Evolutionary conservation across 495 filamentous ascomycete species (phyloP).

Genomic region (Xylaria grammica): DNA sequence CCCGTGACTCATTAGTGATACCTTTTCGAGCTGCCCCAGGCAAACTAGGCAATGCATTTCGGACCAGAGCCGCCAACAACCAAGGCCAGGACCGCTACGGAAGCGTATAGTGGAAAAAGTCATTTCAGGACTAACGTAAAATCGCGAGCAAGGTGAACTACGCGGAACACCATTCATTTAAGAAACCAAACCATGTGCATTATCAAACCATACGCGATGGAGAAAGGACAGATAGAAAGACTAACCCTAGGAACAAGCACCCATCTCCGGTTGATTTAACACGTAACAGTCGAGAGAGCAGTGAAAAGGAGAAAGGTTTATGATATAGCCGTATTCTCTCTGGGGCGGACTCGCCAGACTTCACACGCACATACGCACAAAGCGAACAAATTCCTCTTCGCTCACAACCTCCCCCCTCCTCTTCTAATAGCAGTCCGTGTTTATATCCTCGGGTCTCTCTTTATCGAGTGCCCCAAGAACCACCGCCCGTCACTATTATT

Average conservation of each 20-base stretch:
- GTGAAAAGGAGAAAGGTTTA: constrained; percentile 43
- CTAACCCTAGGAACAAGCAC: constrained; percentile 40
- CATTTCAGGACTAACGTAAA: neutral
- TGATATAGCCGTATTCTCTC: constrained; percentile 47
- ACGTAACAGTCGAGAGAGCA: constrained; percentile 39
- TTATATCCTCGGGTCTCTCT: constrained; percentile 25
- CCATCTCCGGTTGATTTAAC: constrained; percentile 40
- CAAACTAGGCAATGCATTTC: neutral
- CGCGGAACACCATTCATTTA: neutral
- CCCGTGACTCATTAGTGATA: too few species aligned
- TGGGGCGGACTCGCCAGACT: constrained; percentile 42
- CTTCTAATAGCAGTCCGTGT: constrained; percentile 37
- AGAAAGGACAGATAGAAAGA: constrained; percentile 41
- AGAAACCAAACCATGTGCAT: constrained; percentile 37
- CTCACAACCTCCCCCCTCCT: constrained; percentile 25
- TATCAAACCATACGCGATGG: constrained; percentile 43
- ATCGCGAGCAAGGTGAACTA: neutral
- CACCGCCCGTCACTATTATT: constrained; percentile 37
- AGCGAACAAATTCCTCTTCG: constrained; percentile 24
- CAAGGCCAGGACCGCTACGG: too few species aligned
- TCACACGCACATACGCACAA: constrained; percentile 38
- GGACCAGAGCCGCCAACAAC: neutral
- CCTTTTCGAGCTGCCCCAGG: neutral
- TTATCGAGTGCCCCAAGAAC: constrained; percentile 34
- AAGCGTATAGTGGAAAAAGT: neutral